phyloP scores from a whole-genome alignment of 208 protist species.

The Trichomonas gallinae region DNA sequence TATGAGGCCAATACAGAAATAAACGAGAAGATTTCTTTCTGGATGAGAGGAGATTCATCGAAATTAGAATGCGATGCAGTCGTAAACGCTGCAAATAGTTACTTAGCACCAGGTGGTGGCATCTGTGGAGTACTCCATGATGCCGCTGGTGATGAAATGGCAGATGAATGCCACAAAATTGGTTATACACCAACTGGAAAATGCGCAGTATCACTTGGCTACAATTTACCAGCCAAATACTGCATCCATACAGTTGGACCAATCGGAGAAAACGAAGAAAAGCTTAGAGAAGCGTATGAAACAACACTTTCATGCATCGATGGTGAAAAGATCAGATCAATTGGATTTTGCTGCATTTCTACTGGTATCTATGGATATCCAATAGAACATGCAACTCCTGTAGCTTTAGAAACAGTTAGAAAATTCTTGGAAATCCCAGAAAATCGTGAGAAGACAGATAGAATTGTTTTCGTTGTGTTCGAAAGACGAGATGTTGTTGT shows the following conservation, averaged over 20 bases:
- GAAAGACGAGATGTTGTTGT: neutral
- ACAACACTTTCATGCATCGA: neutral
- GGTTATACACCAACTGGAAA: neutral
- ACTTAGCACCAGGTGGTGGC: slow-evolving; percentile 31
- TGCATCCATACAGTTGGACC: slow-evolving; percentile 33
- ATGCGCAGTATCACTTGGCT: neutral
- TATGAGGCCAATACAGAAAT: neutral
- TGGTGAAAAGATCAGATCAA: neutral
- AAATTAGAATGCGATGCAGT: slow-evolving; percentile 35
- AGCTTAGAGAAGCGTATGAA: neutral
- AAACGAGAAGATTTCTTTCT: neutral
- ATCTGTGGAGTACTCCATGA: slow-evolving; percentile 31
- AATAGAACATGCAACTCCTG: neutral
- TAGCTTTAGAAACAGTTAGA: slow-evolving; percentile 4
- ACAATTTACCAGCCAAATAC: slow-evolving; percentile 26
- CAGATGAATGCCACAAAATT: neutral
- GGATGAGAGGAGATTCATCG: neutral
- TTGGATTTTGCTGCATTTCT: slow-evolving; percentile 30
- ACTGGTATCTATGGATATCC: slow-evolving; percentile 36
- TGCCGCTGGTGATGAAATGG: slow-evolving; percentile 18
- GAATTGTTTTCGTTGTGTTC: slow-evolving; percentile 23
- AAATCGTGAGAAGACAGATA: neutral
- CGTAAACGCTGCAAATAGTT: slow-evolving; percentile 35
- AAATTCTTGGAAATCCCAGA: slow-evolving; percentile 18
- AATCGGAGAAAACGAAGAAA: neutral